Percentiles rank a stretch among this genome's conserved stretches.
Evolutionary conservation across 2,329 filamentous ascomycete species (phyloP).

Genomic region (Ceratocystis harringtonii): DNA sequence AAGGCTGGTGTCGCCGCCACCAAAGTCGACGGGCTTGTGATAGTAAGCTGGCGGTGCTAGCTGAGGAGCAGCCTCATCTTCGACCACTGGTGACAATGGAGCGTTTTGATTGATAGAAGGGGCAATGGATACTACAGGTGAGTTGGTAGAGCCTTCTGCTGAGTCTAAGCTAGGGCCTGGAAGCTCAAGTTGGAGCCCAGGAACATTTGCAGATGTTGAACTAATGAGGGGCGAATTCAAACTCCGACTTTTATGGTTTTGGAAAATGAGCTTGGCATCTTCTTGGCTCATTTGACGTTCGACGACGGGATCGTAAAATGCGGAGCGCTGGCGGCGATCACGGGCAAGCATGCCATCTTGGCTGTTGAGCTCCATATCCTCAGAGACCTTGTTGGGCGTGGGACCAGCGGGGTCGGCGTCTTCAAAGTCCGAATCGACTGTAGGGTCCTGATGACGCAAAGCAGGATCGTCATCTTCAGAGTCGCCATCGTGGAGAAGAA

Average conservation of each 20-base stretch:
- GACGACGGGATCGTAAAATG: constrained; percentile 83
- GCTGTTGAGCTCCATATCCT: constrained; percentile 21
- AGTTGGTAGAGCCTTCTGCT: constrained; percentile 8
- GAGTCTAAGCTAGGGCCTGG: constrained; percentile 12
- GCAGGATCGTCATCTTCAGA: constrained; percentile 18
- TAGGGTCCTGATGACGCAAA: not conserved
- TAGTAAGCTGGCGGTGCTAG: not conserved
- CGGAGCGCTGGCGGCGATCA: constrained; percentile 54
- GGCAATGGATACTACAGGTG: constrained; percentile 7
- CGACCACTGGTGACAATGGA: constrained; percentile 6
- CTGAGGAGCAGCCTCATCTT: not conserved
- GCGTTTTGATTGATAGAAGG: not conserved
- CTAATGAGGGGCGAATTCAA: constrained; percentile 10
- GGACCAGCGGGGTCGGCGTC: constrained; percentile 6
- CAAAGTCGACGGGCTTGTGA: constrained; percentile 13
- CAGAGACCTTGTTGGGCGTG: not conserved
- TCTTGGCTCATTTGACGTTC: constrained; percentile 91
- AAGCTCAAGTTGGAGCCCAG: constrained; percentile 8
- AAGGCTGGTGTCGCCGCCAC: constrained; percentile 29
- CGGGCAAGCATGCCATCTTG: constrained; percentile 45
- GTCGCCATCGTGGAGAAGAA: constrained; percentile 19
- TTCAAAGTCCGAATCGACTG: constrained; percentile 11
- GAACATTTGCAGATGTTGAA: not conserved
- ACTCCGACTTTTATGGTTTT: constrained; percentile 27
- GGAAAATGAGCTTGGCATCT: constrained; percentile 92